phyloP scores from a whole-genome alignment of 192 early-diverging fungal genomes.

The Podila horticola region DNA sequence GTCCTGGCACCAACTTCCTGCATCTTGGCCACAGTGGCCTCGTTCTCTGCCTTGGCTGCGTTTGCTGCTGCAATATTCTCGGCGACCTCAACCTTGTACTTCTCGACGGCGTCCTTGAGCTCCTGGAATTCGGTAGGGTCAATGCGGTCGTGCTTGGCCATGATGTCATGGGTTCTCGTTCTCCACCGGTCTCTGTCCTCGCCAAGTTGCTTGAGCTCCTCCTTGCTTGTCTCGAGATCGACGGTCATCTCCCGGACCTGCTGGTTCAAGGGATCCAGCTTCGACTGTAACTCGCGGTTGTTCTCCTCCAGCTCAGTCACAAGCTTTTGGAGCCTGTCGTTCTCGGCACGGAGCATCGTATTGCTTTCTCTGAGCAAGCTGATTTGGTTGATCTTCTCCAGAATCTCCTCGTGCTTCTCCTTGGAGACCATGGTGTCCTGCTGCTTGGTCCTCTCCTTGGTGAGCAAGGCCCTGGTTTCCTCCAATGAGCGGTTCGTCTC shows the following conservation, averaged over 20 bases:
- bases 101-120: conserved; percentile 66
- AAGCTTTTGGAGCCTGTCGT: conserved; percentile 48
- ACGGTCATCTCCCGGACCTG: conserved; percentile 66
- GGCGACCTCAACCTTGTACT: conserved; percentile 23
- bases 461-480: conserved; percentile 68
- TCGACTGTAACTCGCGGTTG: conserved; percentile 51
- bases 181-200: conserved; percentile 79
- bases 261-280: conserved; percentile 67
- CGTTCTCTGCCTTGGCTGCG: conserved; percentile 21
- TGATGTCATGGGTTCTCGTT: conserved; percentile 74
- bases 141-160: conserved; percentile 82
- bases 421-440: conserved; percentile 62
- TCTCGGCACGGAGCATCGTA: conserved; percentile 73
- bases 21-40: conserved; percentile 21
- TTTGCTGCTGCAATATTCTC: conserved; percentile 10
- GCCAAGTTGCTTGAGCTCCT: conserved; percentile 62
- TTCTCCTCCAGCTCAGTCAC: conserved; percentile 53
- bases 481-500: conserved; percentile 75
- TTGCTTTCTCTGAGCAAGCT: conserved; percentile 83
- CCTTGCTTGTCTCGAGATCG: conserved; percentile 68
- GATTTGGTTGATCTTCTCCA: conserved; percentile 73
- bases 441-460: conserved; percentile 54
- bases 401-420: conserved; percentile 65
- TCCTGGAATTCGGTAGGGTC: conserved; percentile 82
- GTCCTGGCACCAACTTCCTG: conserved; percentile 15